Evolutionary conservation across 192 early-diverging fungal species (phyloP).

Genomic region (Dispira simplex): DNA sequence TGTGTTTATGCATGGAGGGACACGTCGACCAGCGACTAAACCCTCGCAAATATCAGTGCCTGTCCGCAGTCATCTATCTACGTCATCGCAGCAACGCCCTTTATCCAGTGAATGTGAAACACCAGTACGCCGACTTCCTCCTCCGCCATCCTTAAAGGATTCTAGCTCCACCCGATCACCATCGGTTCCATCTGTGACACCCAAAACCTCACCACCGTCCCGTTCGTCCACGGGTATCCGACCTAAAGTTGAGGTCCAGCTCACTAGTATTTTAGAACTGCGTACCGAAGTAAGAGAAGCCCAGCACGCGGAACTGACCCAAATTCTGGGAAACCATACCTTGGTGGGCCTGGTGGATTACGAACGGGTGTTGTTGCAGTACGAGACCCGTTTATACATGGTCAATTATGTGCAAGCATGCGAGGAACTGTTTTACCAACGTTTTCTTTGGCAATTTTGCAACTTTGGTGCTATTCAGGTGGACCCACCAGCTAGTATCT

Average conservation of each 20-base stretch:
- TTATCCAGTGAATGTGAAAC: no score
- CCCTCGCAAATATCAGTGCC: no score
- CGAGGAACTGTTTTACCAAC: conserved; percentile 83
- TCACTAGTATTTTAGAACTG: conserved; percentile 68
- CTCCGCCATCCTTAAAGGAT: no score
- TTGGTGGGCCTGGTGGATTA: conserved; percentile 87
- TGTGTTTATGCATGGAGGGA: no score
- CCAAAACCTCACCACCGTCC: no score
- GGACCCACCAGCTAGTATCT: conserved; percentile 43
- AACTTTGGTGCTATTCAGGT: conserved; percentile 74
- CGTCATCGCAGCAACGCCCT: no score
- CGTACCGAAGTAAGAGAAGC: conserved; percentile 47
- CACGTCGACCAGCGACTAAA: no score
- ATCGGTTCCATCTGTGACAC: no score
- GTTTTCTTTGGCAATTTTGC: conserved; percentile 59
- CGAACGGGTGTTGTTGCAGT: conserved; percentile 63
- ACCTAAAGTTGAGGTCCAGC: conserved; percentile 52
- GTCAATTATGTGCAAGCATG: conserved; percentile 63
- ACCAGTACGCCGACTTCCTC: no score
- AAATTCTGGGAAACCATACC: conserved; percentile 62
- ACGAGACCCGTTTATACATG: conserved; percentile 73
- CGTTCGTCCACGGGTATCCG: conserved; percentile 6
- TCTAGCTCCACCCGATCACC: no score
- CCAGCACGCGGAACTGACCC: conserved; percentile 42
- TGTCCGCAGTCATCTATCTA: no score